Percentiles rank a stretch among this genome's conserved stretches.
Conservation (phyloP, 1,284 basidiomycete species). For the Leccinum pachyderme region DNA sequence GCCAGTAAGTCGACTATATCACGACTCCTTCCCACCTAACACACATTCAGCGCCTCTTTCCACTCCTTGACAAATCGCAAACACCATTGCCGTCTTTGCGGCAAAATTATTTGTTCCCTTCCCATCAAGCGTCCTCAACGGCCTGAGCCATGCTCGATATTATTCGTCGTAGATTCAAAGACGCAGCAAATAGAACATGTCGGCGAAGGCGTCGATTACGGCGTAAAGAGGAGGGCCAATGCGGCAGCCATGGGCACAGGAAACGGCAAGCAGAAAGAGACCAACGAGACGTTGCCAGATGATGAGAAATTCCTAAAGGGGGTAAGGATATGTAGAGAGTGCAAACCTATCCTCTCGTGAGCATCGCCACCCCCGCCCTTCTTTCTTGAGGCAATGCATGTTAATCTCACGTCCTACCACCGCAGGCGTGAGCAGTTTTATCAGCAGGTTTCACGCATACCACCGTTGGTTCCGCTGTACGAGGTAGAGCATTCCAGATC, state of each 20-base stretch:
- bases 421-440: conserved; percentile 77
- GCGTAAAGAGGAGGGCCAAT: conserved; percentile 52
- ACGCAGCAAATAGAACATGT: conserved; percentile 81
- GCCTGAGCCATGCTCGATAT: conserved; percentile 65
- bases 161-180: conserved; percentile 78
- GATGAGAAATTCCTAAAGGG: conserved; percentile 82
- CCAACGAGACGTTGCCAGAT: conserved; percentile 37
- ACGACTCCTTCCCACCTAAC: not conserved
- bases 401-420: not conserved
- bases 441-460: conserved; percentile 62
- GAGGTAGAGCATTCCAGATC: conserved; percentile 43
- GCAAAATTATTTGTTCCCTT: conserved; percentile 88
- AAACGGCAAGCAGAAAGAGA: conserved; percentile 43
- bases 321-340: conserved; percentile 80
- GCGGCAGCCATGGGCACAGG: conserved; percentile 21
- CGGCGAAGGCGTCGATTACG: conserved; percentile 84
- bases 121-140: conserved; percentile 76
- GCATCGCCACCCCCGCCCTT: conserved; percentile 23
- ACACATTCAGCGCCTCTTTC: conserved; percentile 64
- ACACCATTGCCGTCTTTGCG: conserved; percentile 96
- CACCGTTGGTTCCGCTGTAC: conserved; percentile 69
- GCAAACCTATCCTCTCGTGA: conserved; percentile 76
- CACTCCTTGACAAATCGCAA: conserved; percentile 90
- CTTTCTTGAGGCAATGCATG: not conserved
- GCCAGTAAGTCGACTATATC: conserved; percentile 57